Conservation (phyloP, 2,329 filamentous ascomycete species). For the Colletotrichum tofieldiae region DNA sequence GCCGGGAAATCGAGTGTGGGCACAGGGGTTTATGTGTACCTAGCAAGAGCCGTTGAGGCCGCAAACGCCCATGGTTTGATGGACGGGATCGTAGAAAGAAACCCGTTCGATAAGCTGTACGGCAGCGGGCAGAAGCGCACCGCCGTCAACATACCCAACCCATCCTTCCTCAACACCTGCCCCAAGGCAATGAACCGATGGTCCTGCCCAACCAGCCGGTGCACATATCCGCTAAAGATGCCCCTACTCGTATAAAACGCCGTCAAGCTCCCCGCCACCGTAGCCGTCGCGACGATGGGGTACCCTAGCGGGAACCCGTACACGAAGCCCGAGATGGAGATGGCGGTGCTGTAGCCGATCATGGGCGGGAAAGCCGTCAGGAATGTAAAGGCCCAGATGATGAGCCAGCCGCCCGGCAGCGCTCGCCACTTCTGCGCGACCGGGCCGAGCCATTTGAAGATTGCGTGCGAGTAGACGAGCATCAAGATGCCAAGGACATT, state of each 20-base stretch:
- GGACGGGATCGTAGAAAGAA: constrained; percentile 92
- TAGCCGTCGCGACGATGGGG: constrained; percentile 86
- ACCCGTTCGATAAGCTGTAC: constrained; percentile 94
- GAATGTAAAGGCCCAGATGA: constrained; percentile 84
- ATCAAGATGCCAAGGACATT: constrained; percentile 76
- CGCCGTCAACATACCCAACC: constrained; percentile 89
- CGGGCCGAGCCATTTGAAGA: constrained; percentile 84
- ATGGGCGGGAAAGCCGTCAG: constrained; percentile 87
- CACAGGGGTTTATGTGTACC: constrained; percentile 54
- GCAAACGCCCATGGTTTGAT: constrained; percentile 84
- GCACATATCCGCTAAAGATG: constrained; percentile 83
- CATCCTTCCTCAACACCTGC: constrained; percentile 91
- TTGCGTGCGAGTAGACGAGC: constrained; percentile 82
- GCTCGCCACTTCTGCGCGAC: constrained; percentile 83
- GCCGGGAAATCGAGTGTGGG: neutral
- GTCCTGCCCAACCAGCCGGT: constrained; percentile 85
- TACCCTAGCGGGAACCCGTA: constrained; percentile 77
- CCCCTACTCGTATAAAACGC: constrained; percentile 88
- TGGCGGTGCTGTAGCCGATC: constrained; percentile 87
- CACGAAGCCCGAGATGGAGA: constrained; percentile 69
- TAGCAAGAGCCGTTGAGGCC: constrained; percentile 84
- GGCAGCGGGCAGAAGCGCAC: constrained; percentile 94
- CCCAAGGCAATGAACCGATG: constrained; percentile 90
- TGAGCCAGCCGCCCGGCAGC: constrained; percentile 78
- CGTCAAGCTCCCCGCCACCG: constrained; percentile 81